phyloP scores from a whole-genome alignment of 257 asterid genomes.

The Solanum arcanum region DNA sequence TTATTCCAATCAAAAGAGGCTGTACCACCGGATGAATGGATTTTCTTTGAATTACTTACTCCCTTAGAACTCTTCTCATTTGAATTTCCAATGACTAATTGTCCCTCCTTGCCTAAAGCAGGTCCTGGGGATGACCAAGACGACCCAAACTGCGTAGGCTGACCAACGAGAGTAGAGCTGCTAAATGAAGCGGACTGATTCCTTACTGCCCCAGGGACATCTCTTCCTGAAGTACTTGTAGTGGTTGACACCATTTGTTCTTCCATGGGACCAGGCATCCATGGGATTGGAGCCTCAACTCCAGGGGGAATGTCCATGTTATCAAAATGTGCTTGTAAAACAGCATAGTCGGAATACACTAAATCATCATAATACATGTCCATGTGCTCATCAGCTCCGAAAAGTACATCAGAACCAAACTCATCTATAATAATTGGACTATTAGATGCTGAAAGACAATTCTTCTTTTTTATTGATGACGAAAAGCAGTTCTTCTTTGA shows the following conservation, averaged over 20 bases:
- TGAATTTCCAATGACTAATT: conserved; percentile 10
- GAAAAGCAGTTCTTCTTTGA: conserved; percentile 13
- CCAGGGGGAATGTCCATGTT: conserved; percentile 75
- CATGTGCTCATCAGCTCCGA: conserved; percentile 46
- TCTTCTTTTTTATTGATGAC: conserved; percentile 15
- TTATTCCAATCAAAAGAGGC: background rate
- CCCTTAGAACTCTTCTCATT: conserved; percentile 4
- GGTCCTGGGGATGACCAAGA: conserved; percentile 10
- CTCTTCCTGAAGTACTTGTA: conserved; percentile 22
- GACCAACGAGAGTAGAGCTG: conserved; percentile 1
- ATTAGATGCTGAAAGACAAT: conserved; percentile 13
- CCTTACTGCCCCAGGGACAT: conserved; percentile 5
- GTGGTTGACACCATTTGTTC: conserved; percentile 15
- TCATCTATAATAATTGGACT: conserved; percentile 32
- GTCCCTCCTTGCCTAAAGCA: conserved; percentile 9
- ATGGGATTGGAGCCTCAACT: conserved; percentile 67
- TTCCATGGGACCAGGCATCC: conserved; percentile 27
- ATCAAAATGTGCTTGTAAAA: conserved; percentile 56
- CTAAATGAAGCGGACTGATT: conserved; percentile 10
- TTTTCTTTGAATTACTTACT: conserved; percentile 7
- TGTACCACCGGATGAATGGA: background rate
- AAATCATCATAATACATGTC: conserved; percentile 44
- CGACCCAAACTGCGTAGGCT: conserved; percentile 11
- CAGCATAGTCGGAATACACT: conserved; percentile 20
- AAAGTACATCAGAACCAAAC: conserved; percentile 16